These are phyloP conservation scores for Chlorella vulgaris DNA, from an alignment of 139 green algal genomes.

Conservation along the genomic window DNA sequence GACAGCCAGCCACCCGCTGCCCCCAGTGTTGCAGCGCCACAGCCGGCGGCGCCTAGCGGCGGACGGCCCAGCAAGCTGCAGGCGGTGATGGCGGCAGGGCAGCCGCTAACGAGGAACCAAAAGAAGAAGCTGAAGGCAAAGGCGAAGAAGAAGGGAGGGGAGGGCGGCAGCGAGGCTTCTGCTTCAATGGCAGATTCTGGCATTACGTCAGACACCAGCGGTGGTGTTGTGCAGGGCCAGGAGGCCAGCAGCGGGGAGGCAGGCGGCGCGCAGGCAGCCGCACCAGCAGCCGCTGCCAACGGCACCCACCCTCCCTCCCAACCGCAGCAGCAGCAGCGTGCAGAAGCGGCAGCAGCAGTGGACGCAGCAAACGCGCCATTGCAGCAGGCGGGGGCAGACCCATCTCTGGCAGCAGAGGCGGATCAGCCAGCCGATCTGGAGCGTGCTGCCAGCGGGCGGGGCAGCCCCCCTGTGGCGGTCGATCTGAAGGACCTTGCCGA, in stretches of 20 bases:
- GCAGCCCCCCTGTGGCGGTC: neutral
- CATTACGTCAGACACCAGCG: neutral
- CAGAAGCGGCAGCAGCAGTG: neutral
- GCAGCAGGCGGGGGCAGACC: neutral
- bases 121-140: conserved; percentile 92
- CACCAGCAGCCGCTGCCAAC: neutral
- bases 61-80: conserved; percentile 40
- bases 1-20: neutral
- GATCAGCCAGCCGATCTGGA: neutral
- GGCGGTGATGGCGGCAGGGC: conserved; percentile 24
- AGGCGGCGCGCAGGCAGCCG: neutral
- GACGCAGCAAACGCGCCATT: too few relatives aligned
- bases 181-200: neutral
- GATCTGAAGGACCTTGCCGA: conserved; percentile 32
- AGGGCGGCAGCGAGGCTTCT: neutral
- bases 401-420: neutral
- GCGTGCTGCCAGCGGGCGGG: neutral
- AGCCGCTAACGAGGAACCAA: conserved; percentile 84
- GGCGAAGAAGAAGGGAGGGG: conserved; percentile 62
- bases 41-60: neutral
- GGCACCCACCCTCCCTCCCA: neutral
- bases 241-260: conserved; percentile 4
- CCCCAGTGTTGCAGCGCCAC: neutral
- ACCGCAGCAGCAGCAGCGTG: conserved; percentile 4
- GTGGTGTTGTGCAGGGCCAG: neutral